Evolutionary conservation across 2,329 filamentous ascomycete species (phyloP).

Genomic region (Claviceps quebecensis): DNA sequence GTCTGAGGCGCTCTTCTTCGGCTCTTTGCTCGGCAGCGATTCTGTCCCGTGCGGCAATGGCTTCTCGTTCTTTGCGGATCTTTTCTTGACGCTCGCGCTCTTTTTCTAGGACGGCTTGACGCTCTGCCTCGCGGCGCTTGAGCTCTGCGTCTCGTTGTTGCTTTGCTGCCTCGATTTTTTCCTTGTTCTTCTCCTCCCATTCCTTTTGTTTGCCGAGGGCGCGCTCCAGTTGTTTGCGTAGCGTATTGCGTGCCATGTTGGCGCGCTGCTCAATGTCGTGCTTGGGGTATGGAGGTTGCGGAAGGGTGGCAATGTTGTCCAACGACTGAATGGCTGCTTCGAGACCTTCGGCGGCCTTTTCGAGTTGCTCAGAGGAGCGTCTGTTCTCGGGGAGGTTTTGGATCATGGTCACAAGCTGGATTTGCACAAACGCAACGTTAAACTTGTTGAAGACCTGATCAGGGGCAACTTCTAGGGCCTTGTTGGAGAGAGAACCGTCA

Average conservation of each 20-base stretch:
- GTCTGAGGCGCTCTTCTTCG: slow-evolving; percentile 18
- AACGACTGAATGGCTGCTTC: slow-evolving; percentile 70
- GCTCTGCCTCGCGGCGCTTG: slow-evolving; percentile 62
- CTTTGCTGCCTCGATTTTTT: slow-evolving; percentile 70
- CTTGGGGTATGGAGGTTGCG: slow-evolving; percentile 72
- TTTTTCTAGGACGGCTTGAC: slow-evolving; percentile 49
- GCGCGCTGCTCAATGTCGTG: slow-evolving; percentile 87
- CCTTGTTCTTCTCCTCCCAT: slow-evolving; percentile 86
- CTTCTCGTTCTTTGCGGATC: slow-evolving; percentile 73
- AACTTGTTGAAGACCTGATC: slow-evolving; percentile 88
- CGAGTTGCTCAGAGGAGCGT: slow-evolving; percentile 65
- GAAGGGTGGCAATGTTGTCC: slow-evolving; percentile 47
- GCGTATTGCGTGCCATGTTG: slow-evolving; percentile 93
- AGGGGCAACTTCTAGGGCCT: slow-evolving; percentile 65
- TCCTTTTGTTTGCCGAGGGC: slow-evolving; percentile 73
- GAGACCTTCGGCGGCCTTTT: slow-evolving; percentile 65
- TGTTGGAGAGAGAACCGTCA: background rate
- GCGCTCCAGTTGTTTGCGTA: slow-evolving; percentile 80
- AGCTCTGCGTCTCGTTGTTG: slow-evolving; percentile 71
- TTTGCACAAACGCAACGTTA: slow-evolving; percentile 95
- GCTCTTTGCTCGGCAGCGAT: slow-evolving; percentile 52
- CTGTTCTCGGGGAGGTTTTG: slow-evolving; percentile 61
- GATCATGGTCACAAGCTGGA: slow-evolving; percentile 76
- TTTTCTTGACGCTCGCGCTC: slow-evolving; percentile 64
- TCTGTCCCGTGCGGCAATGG: slow-evolving; percentile 64